phyloP scores from a whole-genome alignment of 2,329 filamentous ascomycete species.

The Drechslerella dactyloides region DNA sequence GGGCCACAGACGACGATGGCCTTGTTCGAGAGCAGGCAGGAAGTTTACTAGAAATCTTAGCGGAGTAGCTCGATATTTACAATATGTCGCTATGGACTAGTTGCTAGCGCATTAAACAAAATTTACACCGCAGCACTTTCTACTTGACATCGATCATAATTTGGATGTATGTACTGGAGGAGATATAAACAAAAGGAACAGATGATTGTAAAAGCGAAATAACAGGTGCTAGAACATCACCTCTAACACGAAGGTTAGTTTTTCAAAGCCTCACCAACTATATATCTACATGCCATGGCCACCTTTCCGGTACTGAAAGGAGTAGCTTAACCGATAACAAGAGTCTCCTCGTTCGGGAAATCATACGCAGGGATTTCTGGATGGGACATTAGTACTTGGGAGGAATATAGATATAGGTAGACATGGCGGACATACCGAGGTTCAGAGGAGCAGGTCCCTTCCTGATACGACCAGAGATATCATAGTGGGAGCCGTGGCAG shows the following conservation, averaged over 20 bases:
- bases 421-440: conserved; percentile 69
- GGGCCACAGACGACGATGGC: conserved; percentile 70
- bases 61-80: conserved; percentile 12
- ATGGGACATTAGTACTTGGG: conserved; percentile 64
- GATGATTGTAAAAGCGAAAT: conserved; percentile 21
- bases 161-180: conserved; percentile 44
- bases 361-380: conserved; percentile 90
- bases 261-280: conserved; percentile 37
- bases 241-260: conserved; percentile 28
- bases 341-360: conserved; percentile 85
- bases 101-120: background rate
- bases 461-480: conserved; percentile 97
- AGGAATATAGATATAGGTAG: background rate
- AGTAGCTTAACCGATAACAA: conserved; percentile 82
- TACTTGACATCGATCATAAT: conserved; percentile 29
- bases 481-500: conserved; percentile 99
- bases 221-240: conserved; percentile 12
- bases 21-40: conserved; percentile 71
- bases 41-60: conserved; percentile 66
- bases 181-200: conserved; percentile 46
- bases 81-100: background rate
- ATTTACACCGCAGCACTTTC: conserved; percentile 10
- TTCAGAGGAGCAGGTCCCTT: conserved; percentile 97
- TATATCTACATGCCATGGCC: conserved; percentile 23
- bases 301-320: conserved; percentile 11